Base-by-base conservation (phyloP, 202 grass and related monocot genomes). In the Bolboschoenoplectus hybrid region DNA sequence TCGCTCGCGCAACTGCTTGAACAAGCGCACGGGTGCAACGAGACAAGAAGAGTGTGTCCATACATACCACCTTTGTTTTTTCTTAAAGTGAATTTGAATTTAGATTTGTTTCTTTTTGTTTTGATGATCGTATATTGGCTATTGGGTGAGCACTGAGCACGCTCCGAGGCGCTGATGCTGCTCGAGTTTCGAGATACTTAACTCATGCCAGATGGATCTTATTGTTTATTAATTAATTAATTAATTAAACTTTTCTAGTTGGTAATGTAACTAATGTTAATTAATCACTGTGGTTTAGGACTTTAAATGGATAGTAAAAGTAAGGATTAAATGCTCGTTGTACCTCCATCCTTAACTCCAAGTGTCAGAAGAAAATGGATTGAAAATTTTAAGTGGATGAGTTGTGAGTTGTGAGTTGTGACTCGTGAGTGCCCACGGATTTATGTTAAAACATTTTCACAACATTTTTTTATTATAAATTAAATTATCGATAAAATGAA, bases 111-210 rank as follows among this genome's bases (percentile, higher is more conserved):
- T 71, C 2, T 17, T 3, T 40, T 26, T 26, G 26, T 40, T 41
- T 41, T 16, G 32, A 44, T 70, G 67, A 70, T 70, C 5, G 44
- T 11, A 75, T 53, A 75, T 53, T 51, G 72, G 47, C 72, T 47
- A 56, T 38, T 77, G 73, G 26, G 7, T 19, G 66, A 69, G 11
- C 6, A 7, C n/a, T n/a, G 74, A 77, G 72, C 72, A 75, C 72
- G 47, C 72, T 52, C n/a, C 72, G 9, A 75, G 19, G 46, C 72
- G 47, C 45, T 10, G 46, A 46, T 51, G 46, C 20, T 75, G 72
- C 72, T 51, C 72, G 9, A 51, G 19, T 35, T 26, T 53, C 72
- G 72, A 75, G 72, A 52, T 75, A 75, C 72, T 75, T 51, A 75
- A 75, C 47, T 75, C 72, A 7, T 71, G 10, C 26, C 47, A 75